Conservation (phyloP, 805 yeast species). For the Myxozyma sirexii region DNA sequence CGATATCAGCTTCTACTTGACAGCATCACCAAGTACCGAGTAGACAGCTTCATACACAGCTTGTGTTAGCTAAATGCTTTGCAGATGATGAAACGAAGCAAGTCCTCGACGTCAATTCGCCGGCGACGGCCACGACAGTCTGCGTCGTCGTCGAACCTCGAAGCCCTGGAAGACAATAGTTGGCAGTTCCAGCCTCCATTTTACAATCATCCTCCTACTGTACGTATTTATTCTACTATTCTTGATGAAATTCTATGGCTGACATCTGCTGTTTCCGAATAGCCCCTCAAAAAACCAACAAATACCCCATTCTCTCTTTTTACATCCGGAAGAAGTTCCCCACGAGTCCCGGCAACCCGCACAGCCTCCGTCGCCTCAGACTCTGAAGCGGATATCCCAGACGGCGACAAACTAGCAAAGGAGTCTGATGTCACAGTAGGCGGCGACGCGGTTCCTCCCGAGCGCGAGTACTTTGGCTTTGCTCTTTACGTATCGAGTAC, state of each 20-base stretch:
- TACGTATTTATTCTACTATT: slow-evolving; percentile 3
- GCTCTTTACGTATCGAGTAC: slow-evolving; percentile 73
- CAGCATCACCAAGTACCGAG: no score
- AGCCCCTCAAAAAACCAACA: slow-evolving; percentile 29
- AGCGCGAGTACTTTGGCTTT: slow-evolving; percentile 80
- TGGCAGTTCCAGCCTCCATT: slow-evolving; percentile 37
- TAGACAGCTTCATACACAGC: background rate
- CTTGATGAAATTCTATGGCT: background rate
- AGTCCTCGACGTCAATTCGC: slow-evolving; percentile 29
- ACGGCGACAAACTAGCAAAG: slow-evolving; percentile 42
- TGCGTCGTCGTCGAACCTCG: slow-evolving; percentile 17
- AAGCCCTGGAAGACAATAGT: slow-evolving; percentile 22
- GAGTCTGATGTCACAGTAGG: slow-evolving; percentile 46
- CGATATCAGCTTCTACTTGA: no score
- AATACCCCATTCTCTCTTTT: slow-evolving; percentile 29
- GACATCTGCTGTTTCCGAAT: background rate
- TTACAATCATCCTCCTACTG: slow-evolving; percentile 37
- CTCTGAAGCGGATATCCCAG: slow-evolving; percentile 36
- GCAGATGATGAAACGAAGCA: slow-evolving; percentile 28
- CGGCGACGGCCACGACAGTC: slow-evolving; percentile 22
- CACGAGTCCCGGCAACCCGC: slow-evolving; percentile 13
- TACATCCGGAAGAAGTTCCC: slow-evolving; percentile 32
- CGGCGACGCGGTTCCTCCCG: slow-evolving; percentile 45
- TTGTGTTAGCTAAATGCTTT: background rate
- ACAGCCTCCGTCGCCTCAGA: slow-evolving; percentile 22